These are phyloP conservation scores for Monosporascus sp. DNA, from an alignment of 2,329 filamentous ascomycete species.

Conservation along the genomic window DNA sequence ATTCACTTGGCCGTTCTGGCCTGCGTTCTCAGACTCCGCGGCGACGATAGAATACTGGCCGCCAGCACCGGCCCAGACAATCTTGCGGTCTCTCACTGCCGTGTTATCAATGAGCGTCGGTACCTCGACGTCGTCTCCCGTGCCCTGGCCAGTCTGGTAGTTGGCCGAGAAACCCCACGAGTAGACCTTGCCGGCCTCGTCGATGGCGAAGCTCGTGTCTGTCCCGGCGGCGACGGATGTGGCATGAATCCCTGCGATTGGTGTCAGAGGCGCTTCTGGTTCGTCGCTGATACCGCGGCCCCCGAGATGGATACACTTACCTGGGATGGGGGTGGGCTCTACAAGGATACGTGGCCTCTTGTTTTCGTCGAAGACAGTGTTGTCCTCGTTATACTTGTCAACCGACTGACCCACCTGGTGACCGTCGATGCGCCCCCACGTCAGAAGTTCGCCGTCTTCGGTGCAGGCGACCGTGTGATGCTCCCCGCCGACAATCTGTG, in stretches of 20 bases:
- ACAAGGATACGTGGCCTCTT: slow-evolving; percentile 61
- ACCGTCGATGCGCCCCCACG: slow-evolving; percentile 54
- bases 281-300: not conserved
- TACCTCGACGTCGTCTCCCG: slow-evolving; percentile 57
- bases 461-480: slow-evolving; percentile 70
- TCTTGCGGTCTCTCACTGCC: not conserved
- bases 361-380: slow-evolving; percentile 57
- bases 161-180: slow-evolving; percentile 77
- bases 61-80: not conserved
- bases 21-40: not conserved
- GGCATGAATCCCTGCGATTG: slow-evolving; percentile 5
- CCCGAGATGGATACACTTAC: slow-evolving; percentile 8
- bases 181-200: slow-evolving; percentile 64
- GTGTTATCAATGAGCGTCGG: slow-evolving; percentile 39
- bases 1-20: not conserved
- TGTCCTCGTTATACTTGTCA: slow-evolving; percentile 40
- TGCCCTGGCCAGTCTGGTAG: slow-evolving; percentile 74
- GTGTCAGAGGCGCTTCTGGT: not conserved
- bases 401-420: slow-evolving; percentile 52
- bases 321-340: slow-evolving; percentile 21
- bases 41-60: not conserved
- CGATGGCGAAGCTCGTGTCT: slow-evolving; percentile 70
- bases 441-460: slow-evolving; percentile 49
- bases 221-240: slow-evolving; percentile 54
- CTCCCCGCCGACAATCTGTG: slow-evolving; percentile 45